phyloP scores from a whole-genome alignment of 495 filamentous ascomycete genomes.

The Pyrenopolyporus hunteri region DNA sequence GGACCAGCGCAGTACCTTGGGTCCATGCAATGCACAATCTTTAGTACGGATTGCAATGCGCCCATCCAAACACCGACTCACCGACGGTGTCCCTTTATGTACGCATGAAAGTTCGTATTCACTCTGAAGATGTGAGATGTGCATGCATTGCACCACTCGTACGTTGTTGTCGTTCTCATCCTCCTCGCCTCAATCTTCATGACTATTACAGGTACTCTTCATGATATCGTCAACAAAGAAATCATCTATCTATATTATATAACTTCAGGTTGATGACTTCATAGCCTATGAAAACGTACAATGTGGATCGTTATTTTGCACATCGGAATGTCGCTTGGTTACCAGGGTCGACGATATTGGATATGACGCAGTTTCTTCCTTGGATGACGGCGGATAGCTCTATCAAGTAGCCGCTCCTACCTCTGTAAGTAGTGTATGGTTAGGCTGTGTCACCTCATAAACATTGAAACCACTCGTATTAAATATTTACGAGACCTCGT shows the following conservation, averaged over 20 bases:
- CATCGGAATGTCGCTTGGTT: conserved; percentile 44
- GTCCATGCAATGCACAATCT: conserved; percentile 18
- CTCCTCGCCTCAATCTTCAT: conserved; percentile 3
- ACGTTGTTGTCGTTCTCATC: conserved; percentile 2
- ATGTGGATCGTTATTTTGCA: conserved; percentile 43
- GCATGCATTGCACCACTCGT: conserved; percentile 11
- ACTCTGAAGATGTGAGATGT: conserved; percentile 9
- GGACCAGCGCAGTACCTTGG: conserved; percentile 2
- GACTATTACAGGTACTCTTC: not conserved
- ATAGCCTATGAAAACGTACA: conserved; percentile 37
- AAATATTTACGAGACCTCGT: conserved; percentile 36
- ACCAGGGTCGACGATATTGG: conserved; percentile 38
- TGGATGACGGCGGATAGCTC: too few species aligned
- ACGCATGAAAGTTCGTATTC: conserved; percentile 21
- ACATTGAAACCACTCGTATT: conserved; percentile 31
- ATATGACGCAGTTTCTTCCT: conserved; percentile 40
- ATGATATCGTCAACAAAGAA: conserved; percentile 23
- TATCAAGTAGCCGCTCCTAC: too few species aligned
- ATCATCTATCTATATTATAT: conserved; percentile 16
- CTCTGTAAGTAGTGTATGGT: not conserved
- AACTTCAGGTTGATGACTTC: conserved; percentile 25
- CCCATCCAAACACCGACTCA: conserved; percentile 14
- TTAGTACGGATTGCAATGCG: conserved; percentile 6
- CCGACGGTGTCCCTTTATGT: conserved; percentile 11
- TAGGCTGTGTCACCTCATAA: conserved; percentile 29